Conservation (phyloP, 2,329 filamentous ascomycete genomes). For the Beauveria asiatica region DNA sequence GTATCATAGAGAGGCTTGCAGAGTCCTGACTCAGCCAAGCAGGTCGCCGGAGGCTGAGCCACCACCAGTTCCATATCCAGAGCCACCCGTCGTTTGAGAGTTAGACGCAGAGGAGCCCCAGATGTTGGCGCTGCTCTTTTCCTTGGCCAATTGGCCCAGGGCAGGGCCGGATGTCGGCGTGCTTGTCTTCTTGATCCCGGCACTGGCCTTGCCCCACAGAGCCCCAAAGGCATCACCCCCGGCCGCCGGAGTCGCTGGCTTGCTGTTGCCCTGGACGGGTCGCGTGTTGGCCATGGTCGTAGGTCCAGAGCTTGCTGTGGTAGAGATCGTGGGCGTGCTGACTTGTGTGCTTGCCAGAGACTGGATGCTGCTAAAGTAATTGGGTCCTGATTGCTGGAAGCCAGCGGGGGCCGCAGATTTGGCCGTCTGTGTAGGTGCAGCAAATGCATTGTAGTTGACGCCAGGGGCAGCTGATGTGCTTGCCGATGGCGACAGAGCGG, state of each 20-base stretch:
- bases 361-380: constrained; percentile 87
- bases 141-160: constrained; percentile 91
- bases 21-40: constrained; percentile 29
- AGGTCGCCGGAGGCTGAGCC: constrained; percentile 39
- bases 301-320: constrained; percentile 27
- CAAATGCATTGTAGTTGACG: constrained; percentile 50
- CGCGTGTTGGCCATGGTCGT: constrained; percentile 38
- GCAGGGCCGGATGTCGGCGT: constrained; percentile 60
- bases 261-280: constrained; percentile 39
- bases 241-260: constrained; percentile 43
- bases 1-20: neutral
- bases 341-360: constrained; percentile 20
- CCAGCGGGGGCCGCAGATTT: constrained; percentile 48
- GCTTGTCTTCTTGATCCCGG: constrained; percentile 64
- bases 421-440: constrained; percentile 22
- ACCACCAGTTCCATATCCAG: constrained; percentile 17
- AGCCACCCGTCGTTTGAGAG: constrained; percentile 8
- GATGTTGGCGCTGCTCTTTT: constrained; percentile 89
- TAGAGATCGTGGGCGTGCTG: constrained; percentile 14
- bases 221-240: constrained; percentile 84
- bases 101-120: constrained; percentile 64
- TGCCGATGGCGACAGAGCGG: constrained; percentile 65
- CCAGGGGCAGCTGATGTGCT: constrained; percentile 47
- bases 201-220: constrained; percentile 70
- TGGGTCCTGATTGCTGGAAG: constrained; percentile 74